Percentiles rank a stretch among this genome's conserved stretches.
Conservation (phyloP, 805 yeast genomes). For the Jamesozyma gamospora region DNA sequence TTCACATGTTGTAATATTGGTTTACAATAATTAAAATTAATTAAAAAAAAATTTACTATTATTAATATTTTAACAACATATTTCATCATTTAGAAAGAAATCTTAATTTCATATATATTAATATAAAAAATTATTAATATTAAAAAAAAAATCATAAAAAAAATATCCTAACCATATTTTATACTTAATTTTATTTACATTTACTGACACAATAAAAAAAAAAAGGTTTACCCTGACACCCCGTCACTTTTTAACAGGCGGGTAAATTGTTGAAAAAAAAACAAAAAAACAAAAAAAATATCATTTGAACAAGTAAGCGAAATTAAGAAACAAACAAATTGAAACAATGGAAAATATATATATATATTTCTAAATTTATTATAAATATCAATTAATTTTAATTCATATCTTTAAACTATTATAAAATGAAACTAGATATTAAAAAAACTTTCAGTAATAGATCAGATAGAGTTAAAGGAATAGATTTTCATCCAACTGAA, state of each 20-base stretch:
- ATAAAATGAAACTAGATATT: slow-evolving; percentile 23
- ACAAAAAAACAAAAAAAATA: background rate
- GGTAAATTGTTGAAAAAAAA: background rate
- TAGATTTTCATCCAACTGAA: slow-evolving; percentile 95
- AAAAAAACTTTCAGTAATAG: slow-evolving; percentile 61
- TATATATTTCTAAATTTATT: too few species aligned
- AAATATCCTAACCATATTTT: too few species aligned
- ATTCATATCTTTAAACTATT: too few species aligned
- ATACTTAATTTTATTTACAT: background rate
- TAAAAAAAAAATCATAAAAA: background rate
- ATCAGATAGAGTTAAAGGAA: slow-evolving; percentile 93
- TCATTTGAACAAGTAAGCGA: slow-evolving; percentile 3
- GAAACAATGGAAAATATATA: background rate
- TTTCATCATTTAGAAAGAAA: too few species aligned
- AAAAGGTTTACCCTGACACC: background rate
- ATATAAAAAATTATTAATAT: too few species aligned
- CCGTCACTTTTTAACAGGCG: background rate
- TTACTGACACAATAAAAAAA: background rate
- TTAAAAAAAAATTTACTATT: too few species aligned
- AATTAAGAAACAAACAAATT: background rate
- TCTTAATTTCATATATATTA: too few species aligned
- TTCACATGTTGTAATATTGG: background rate
- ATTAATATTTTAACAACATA: too few species aligned
- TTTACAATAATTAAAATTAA: too few species aligned
- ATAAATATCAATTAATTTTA: too few species aligned